Base-by-base conservation (phyloP, 441 rosid genomes). In the Kokia cookei region DNA sequence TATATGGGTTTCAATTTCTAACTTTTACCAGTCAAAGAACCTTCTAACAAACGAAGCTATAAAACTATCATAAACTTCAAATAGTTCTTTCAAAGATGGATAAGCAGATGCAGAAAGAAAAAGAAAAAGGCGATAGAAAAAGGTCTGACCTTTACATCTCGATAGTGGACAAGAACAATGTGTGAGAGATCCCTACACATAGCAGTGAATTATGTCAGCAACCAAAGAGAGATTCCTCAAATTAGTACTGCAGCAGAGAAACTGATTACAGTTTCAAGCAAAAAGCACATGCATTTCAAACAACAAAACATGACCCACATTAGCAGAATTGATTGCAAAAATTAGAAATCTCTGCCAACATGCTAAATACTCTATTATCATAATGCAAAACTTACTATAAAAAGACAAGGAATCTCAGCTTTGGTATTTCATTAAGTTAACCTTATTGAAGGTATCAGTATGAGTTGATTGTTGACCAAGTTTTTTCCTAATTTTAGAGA, bases 111-210 rank as follows among this genome's bases (percentile, higher is more conserved):
- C 27, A 50, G 71, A 47, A 69, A 10, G n/a, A 57, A n/a, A 62
- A 73, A 24, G 71, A 47, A 26, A 26, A 66, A 66, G 42, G 57
- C 27, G 24, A 76, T 10, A 66, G 77, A 75, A 79, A 15, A 42
- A 57, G 65, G 69, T 57, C 78, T 62, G 29, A 92, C 98, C 99
- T 89, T 90, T 58, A 94, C 97, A 78, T 91, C 97, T 17, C 84
- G 86, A 77, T 92, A 94, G 79, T 94, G 99, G 68, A 94, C 99
- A 76, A 94, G 85, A 76, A 91, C 99, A 58, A 94, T 92, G 82
- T 89, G 87, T 4, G 91, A 84, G 73, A 82, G 90, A 78, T 91
- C 89, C 88, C 99, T 92, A 96, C 84, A 82, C 14, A 70, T 65
- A 76, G 65, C 76, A 75, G 71, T 75, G 57, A 66, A 60, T 24